Evolutionary conservation across 2,329 filamentous ascomycete species (phyloP).

Genomic region (Grosmannia penicillata): DNA sequence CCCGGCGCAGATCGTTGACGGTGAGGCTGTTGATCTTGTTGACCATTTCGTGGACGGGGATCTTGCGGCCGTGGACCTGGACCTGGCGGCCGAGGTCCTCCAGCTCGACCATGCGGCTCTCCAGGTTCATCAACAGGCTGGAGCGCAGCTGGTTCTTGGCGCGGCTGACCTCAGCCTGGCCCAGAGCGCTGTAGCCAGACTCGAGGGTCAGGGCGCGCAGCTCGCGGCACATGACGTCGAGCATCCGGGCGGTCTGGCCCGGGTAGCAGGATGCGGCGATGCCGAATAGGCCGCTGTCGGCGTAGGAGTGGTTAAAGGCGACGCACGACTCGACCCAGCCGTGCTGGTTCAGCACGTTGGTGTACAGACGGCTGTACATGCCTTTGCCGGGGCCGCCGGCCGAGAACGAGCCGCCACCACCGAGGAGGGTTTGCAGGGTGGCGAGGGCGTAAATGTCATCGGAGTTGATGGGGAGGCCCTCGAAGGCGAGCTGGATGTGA

Average conservation of each 20-base stretch:
- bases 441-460: conserved; percentile 94
- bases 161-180: conserved; percentile 65
- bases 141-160: conserved; percentile 95
- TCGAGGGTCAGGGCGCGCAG: conserved; percentile 65
- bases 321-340: conserved; percentile 95
- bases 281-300: conserved; percentile 87
- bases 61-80: conserved; percentile 88
- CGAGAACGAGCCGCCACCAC: conserved; percentile 90
- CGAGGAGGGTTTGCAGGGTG: conserved; percentile 87
- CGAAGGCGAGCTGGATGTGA: conserved; percentile 91
- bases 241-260: conserved; percentile 63
- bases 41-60: conserved; percentile 90
- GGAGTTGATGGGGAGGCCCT: conserved; percentile 79
- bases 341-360: conserved; percentile 93
- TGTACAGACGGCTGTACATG: conserved; percentile 97
- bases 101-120: conserved; percentile 91
- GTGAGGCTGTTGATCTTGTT: conserved; percentile 69
- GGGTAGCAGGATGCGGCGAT: conserved; percentile 81
- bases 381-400: conserved; percentile 95
- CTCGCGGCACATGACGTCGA: conserved; percentile 91
- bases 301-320: conserved; percentile 96
- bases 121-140: conserved; percentile 89
- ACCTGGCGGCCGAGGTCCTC: conserved; percentile 92
- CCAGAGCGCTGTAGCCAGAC: conserved; percentile 57
- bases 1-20: conserved; percentile 63